Base-by-base conservation (phyloP, 2,329 filamentous ascomycete species). In the Elsinoe arachidis region DNA sequence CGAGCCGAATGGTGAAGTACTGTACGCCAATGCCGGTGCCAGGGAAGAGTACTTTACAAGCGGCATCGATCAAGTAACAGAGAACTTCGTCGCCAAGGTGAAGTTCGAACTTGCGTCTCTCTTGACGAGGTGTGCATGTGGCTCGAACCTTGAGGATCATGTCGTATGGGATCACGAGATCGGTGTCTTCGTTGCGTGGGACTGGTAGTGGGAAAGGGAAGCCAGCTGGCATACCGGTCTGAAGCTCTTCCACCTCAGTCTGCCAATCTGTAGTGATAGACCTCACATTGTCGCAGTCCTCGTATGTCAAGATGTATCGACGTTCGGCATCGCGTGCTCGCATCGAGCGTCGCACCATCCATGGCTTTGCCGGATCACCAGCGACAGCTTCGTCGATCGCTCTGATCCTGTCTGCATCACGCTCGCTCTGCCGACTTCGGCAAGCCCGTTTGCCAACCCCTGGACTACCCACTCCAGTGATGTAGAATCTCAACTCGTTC, bases 1-100 rank as follows among this genome's bases (percentile, higher is more conserved):
- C n/a, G 5, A 53, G 49, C 19, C 49, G 49, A 6, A 53, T 17
- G 12, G 49, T 53, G 34, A 53, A 53, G 35, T 53, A 53, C 11
- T 53, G 49, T 2, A 53, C 38, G 35, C 49, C 49, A 15, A 53
- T 23, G 15, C 49, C 49, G 30, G 26, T 21, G 17, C 19, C 49
- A 4, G 49, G 34, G 17, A 53, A 53, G 5, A 53, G 49, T 2
- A 26, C 34, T 15, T 53, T 53, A 19, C 49, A 53, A 10, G 17
- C 19, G 21, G 49, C 49, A 26, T 53, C 49, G 12, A 53, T 33
- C 7, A 53, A 34, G 34, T 53, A 53, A n/a, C 49, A 53, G 14
- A 53, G 35, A 11, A 26, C 12, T 7, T 53, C 49, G 19, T 53
- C 49, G 17, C 49, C 49, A 5, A 53, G 49, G 17, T 53, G 49